Evolutionary conservation across 208 protist genomes (phyloP), one percentile per base, ranked within the genome.

Genomic region (Sergeia podlipaevii): DNA sequence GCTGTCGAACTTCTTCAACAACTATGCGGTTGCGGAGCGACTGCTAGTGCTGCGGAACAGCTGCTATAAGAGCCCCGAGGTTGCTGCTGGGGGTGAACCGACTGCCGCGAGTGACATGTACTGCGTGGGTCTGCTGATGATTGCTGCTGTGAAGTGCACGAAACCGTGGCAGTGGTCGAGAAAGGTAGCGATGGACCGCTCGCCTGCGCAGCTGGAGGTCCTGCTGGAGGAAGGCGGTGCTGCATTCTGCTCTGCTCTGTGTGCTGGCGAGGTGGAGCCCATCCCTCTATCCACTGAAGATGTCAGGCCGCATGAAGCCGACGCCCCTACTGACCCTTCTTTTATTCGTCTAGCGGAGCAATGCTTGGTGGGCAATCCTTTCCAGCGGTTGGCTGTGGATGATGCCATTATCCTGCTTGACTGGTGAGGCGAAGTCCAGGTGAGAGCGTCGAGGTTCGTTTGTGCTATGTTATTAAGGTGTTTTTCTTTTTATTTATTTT

Each of bases 21-120:
- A 47, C 21, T 36, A 10, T 11, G 23, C 41, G 47, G n/a, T 20
- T 13, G 55, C 70, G 42, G 47, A 53, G 21, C 27, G 44, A 4
- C 8, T 67, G 32, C 47, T 77, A 6, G 38, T 56, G 60, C 27
- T 41, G 42, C 51, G 48, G 23, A 49, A 39, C 29, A 34, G 44
- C 51, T 30, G 44, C 57, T 70, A 65, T 45, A 28, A 56, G 32
- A 74, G 65, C 52, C 60, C 59, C 11, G 72, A 79, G 65, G 61
- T 55, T 26, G 61, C 61, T 17, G 30, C n/a, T 17, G 56, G 65
- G 21, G 44, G 30, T 20, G 17, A 53, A 15, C 34, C 56, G 39
- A 64, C 65, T 21, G 34, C 50, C 21, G 39, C 37, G 41, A 56
- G 49, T 30, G 67, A 74, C 53, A 51, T 68, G 41, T 72, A 70